Base-by-base conservation (phyloP, 1,139 yeast genomes). In the Suhomyces chickasaworum region DNA sequence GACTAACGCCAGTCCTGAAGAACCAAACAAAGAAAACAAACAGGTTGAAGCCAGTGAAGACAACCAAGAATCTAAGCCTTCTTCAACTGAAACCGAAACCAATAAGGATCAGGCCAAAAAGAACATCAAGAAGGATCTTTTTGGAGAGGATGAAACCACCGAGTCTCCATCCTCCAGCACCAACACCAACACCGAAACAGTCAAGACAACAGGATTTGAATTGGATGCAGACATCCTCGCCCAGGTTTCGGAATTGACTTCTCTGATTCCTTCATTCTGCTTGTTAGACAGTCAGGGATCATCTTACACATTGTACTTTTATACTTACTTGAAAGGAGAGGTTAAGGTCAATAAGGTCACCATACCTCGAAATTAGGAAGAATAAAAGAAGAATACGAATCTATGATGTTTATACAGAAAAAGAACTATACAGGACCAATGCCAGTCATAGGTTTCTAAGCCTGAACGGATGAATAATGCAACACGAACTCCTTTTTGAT, bases 281-380 rank as follows among this genome's bases (percentile, higher is more conserved):
- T 74, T 93, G 39, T 64, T 93, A 53, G 98, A 93, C 58, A 80
- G 91, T 17, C 89, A 86, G 58, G 91, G 89, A 1, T 66, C 83
- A 0, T 79, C 80, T 2, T 86, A 96, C 59, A 87, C 91, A 3
- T 73, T 91, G 40, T 93, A 88, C 66, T 87, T 93, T 50, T 93
- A 93, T 71, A 87, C 95, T 13, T 77, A 83, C 58, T 73, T 87
- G 44, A 84, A 83, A 52, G 90, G 85, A 2, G 96, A 89, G 52
- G 93, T 93, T 42, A 89, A 89, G 66, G 97, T 93, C 25, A 98
- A 91, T 64, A 90, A 90, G 67, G 87, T 90, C 47, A 83, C 85
- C 15, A 43, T 42, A 16, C 44, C 50, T 2, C 37, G 49, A 8
- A 37, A 40, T 15, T 31, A 21, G 21, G 7, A 21, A 20, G 20